Evolutionary conservation across 371 early-diverging fungal genomes (phyloP), one percentile per base, ranked within the genome.

Genomic region (Mortierella sp.): DNA sequence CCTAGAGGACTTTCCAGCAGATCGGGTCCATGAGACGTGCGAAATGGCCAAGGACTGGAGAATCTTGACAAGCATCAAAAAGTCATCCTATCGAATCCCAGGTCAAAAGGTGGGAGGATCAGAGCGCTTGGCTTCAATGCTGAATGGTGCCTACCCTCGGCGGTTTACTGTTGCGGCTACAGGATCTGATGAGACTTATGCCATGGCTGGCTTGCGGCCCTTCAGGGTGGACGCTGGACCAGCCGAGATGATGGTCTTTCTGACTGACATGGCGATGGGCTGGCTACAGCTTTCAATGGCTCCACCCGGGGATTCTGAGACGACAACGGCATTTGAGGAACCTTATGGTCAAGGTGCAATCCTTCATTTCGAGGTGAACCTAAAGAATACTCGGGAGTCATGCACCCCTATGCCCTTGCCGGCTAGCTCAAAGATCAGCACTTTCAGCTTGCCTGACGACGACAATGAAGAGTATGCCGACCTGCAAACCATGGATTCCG

Each of bases 171-270:
- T 48, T 17, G 74, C 62, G 24, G 67, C 63, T 1, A 19, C 67
- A 16, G 55, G 39, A 5, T 17, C 63, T 31, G 63, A 66, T 22
- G 54, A 54, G 4, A 28, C 41, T 3, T 63, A 37, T 21, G 25
- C 39, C 46, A 43, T 17, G 53, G 17, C 49, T 12, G 16, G 9
- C n/a, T 61, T 50, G 28, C 61, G 62, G 7, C 21, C 21, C 7
- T 61, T 71, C 31, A 52, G 40, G 1, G 21, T 54, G 16, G 67
- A 73, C 14, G 47, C 54, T 9, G 61, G 65, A 10, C 57, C 61
- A 10, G 60, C 76, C 10, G 69, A 68, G 21, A 68, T 76, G 64
- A 61, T 68, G 65, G 69, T 60, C 0, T 27, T 74, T n/a, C 13
- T 66, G 39, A 72, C 44, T 7, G 53, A 67, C 7, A n/a, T 67